Percentiles rank a stretch among this genome's conserved stretches.
These are phyloP conservation scores for Syzygium aqueum DNA, from an alignment of 345 rosid genomes.

Conservation along the genomic window DNA sequence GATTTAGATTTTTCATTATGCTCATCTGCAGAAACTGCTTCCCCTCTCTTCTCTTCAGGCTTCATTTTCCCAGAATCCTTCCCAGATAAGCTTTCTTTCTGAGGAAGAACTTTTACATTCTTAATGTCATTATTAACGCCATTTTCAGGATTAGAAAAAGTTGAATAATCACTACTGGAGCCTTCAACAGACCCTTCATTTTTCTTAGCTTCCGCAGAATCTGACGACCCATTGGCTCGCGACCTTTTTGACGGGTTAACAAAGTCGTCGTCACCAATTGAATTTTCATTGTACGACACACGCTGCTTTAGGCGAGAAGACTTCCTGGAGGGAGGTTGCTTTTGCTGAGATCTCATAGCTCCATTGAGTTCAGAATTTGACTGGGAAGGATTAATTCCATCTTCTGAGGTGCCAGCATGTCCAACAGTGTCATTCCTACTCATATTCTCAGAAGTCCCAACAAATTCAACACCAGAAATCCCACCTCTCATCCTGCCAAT, in stretches of 20 bases:
- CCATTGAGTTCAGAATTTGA: conserved; percentile 7
- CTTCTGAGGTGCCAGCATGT: conserved; percentile 12
- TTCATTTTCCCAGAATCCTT: not conserved
- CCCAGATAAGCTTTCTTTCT: not conserved
- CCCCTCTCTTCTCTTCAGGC: not conserved
- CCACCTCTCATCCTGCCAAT: conserved; percentile 25
- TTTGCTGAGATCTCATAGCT: not conserved
- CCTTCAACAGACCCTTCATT: not conserved
- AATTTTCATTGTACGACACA: conserved; percentile 20
- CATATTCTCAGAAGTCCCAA: conserved; percentile 22
- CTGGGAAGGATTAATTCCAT: conserved; percentile 6
- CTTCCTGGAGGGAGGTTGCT: conserved; percentile 20
- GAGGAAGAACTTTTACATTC: not conserved
- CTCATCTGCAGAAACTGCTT: conserved; percentile 9
- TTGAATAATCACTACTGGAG: not conserved
- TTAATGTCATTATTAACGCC: not conserved
- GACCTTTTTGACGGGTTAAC: conserved; percentile 22
- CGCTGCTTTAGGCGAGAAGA: conserved; percentile 42
- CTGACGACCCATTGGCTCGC: conserved; percentile 10
- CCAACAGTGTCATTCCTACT: conserved; percentile 14
- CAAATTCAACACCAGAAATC: conserved; percentile 20
- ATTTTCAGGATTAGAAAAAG: not conserved
- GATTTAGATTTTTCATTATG: conserved; percentile 7
- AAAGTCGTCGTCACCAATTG: conserved; percentile 20
- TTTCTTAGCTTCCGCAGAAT: conserved; percentile 5